Evolutionary conservation across 306 rosid species (phyloP), one percentile per base, ranked within the genome.

Genomic region (Rubus idaeus): DNA sequence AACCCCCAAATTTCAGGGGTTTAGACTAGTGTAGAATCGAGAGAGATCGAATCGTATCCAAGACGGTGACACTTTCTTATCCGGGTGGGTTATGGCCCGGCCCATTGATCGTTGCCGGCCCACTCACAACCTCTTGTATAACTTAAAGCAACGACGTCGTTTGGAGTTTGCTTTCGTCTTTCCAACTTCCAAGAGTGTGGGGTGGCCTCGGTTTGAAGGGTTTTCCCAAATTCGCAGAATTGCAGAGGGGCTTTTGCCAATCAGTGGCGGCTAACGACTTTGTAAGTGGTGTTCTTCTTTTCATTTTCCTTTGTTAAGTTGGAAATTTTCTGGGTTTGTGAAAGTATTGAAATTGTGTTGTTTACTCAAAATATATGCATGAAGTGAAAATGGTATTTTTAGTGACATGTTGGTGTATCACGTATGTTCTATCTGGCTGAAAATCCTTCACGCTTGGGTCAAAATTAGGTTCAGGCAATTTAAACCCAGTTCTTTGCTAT

Each of bases 401-500:
- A 20, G 68, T 21, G 41, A 5, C 10, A 18, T 52, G 13, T 39
- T 71, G 62, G 53, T 68, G 20, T 14, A 5, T 4, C 46, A 3
- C 8, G 70, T 64, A 23, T 17, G 35, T 35, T 70, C 8, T 37
- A 14, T 71, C 10, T 37, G 16, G 42, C 56, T 73, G 44, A 73
- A 2, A 62, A 42, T 14, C 44, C 6, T 12, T 58, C 16, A 18
- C n/a, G 4, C 13, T 53, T n/a, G 44, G 7, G 37, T 23, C 42
- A 16, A 56, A 4, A 13, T 42, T 74, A 42, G 68, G 56, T 8
- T 8, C 53, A 12, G 66, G 76, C 3, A 41, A 20, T 41, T 57
- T 12, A 37, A 55, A 44, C 63, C 16, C 62, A 49, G 49, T 86
- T 30, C 23, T 67, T 46, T 60, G 16, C 18, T 41, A 83, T 85